Conservation (phyloP, 306 rosid species). For the Dicorynia guianensis region DNA sequence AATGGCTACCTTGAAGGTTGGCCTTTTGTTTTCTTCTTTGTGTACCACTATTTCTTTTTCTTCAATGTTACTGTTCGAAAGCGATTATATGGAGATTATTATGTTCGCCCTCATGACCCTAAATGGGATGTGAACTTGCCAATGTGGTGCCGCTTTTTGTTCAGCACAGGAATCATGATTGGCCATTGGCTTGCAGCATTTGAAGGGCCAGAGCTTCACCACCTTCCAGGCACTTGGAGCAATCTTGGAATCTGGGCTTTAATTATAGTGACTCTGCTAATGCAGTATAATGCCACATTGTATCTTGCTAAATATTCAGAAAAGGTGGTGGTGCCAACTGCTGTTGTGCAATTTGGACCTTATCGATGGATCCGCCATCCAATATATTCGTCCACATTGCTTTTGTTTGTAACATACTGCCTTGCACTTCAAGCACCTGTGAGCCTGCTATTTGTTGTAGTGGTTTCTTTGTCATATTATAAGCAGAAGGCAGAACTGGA, state of each 20-base stretch:
- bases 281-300: conserved; percentile 86
- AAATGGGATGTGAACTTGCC: conserved; percentile 85
- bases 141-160: conserved; percentile 65
- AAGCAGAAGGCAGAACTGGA: conserved; percentile 83
- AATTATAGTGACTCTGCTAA: conserved; percentile 64
- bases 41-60: conserved; percentile 93
- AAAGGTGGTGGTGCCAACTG: conserved; percentile 84
- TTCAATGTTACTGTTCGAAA: conserved; percentile 83
- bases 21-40: conserved; percentile 90
- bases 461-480: conserved; percentile 77
- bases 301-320: conserved; percentile 91
- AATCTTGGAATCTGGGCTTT: conserved; percentile 75
- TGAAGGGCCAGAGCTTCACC: conserved; percentile 94
- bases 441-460: conserved; percentile 67
- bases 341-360: conserved; percentile 95
- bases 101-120: conserved; percentile 80
- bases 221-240: conserved; percentile 71
- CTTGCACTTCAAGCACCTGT: conserved; percentile 82
- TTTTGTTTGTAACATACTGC: conserved; percentile 72
- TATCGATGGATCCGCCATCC: conserved; percentile 96
- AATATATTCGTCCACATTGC: conserved; percentile 79
- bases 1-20: conserved; percentile 97
- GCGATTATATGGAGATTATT: conserved; percentile 84
- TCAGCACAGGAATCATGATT: conserved; percentile 67
- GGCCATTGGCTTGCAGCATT: conserved; percentile 96